These are phyloP conservation scores for Suhomyces panamericanus DNA, from an alignment of 1,139 yeast species.

Conservation along the genomic window DNA sequence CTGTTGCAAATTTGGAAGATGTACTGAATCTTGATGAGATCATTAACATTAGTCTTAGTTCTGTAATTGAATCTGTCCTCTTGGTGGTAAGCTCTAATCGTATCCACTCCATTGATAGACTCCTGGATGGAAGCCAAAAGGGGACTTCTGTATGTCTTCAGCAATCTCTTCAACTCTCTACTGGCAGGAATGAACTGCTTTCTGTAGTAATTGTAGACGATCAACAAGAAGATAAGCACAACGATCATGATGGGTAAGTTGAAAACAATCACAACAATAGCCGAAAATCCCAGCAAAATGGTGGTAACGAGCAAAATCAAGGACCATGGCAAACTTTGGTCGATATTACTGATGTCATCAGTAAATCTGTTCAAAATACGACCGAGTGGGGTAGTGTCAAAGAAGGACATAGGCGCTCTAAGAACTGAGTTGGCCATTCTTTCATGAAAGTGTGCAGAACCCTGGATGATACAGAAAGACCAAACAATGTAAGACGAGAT, in stretches of 20 bases:
- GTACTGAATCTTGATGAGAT: conserved; percentile 17
- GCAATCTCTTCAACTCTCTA: conserved; percentile 29
- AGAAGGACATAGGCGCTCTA: conserved; percentile 34
- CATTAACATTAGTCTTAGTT: conserved; percentile 19
- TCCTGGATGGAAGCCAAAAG: conserved; percentile 31
- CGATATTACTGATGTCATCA: conserved; percentile 28
- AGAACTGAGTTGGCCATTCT: conserved; percentile 28
- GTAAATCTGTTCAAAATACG: conserved; percentile 33
- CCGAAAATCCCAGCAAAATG: conserved; percentile 17
- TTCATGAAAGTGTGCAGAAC: conserved; percentile 28
- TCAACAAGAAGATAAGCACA: conserved; percentile 20
- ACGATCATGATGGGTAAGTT: conserved; percentile 29
- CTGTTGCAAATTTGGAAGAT: conserved; percentile 23
- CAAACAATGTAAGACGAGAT: conserved; percentile 26
- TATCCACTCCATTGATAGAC: conserved; percentile 33
- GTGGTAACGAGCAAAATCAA: conserved; percentile 20
- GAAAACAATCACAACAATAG: conserved; percentile 24
- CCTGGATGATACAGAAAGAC: conserved; percentile 29
- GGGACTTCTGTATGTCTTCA: conserved; percentile 26
- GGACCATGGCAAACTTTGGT: conserved; percentile 29
- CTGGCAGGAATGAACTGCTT: conserved; percentile 27
- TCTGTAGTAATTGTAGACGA: conserved; percentile 27
- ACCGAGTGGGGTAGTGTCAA: conserved; percentile 35
- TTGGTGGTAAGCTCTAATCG: conserved; percentile 29
- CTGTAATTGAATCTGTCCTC: conserved; percentile 24